phyloP scores from a whole-genome alignment of 306 rosid species.

The Cucurbita pepo region DNA sequence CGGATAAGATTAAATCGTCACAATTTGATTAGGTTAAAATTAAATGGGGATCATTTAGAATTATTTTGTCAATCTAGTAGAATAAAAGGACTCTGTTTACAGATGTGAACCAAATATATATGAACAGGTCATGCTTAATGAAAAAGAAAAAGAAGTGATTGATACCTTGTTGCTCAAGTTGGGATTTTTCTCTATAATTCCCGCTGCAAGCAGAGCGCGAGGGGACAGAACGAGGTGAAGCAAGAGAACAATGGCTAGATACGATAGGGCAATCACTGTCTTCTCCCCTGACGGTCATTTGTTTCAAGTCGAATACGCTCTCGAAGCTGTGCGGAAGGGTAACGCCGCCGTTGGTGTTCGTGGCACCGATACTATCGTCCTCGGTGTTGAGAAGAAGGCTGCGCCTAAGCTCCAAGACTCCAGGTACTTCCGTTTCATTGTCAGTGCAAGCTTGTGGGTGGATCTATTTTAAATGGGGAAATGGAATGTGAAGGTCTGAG shows the following conservation, averaged over 20 bases:
- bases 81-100: too few species aligned
- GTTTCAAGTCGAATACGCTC: conserved; percentile 93
- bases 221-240: background rate
- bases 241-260: conserved; percentile 53
- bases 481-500: background rate
- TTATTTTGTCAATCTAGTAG: too few species aligned
- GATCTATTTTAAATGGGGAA: background rate
- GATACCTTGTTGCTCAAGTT: conserved; percentile 8
- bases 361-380: conserved; percentile 87
- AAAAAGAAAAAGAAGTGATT: background rate
- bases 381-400: conserved; percentile 96
- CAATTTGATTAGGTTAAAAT: too few species aligned
- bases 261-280: conserved; percentile 94
- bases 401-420: conserved; percentile 89
- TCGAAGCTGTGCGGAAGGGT: conserved; percentile 96
- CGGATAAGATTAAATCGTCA: too few species aligned
- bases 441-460: background rate
- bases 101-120: too few species aligned
- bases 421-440: conserved; percentile 24
- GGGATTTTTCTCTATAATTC: background rate
- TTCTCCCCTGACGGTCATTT: conserved; percentile 97
- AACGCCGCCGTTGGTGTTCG: conserved; percentile 99
- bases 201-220: background rate
- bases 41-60: too few species aligned
- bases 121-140: background rate